Percentiles rank a stretch among this genome's conserved stretches.
These are phyloP conservation scores for Cryptosporidium canis DNA, from an alignment of 169 alveolate genomes.

Conservation along the genomic window DNA sequence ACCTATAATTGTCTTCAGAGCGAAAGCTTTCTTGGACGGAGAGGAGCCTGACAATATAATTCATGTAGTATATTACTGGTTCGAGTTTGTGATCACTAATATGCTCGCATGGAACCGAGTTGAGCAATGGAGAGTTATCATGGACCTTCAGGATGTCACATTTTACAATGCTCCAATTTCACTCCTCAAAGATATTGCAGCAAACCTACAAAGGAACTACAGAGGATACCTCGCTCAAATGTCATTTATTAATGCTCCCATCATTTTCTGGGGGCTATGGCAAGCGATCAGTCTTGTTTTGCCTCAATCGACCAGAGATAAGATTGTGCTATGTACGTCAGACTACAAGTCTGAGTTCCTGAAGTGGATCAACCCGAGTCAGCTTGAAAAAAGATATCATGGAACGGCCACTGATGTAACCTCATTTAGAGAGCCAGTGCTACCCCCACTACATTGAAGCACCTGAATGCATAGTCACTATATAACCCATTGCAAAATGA, in stretches of 20 bases:
- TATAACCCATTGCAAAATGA: constrained; percentile 44
- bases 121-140: constrained; percentile 81
- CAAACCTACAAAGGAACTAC: constrained; percentile 79
- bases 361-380: constrained; percentile 35
- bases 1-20: constrained; percentile 80
- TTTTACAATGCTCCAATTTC: constrained; percentile 75
- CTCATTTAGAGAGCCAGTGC: constrained; percentile 67
- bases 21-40: constrained; percentile 37
- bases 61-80: constrained; percentile 47
- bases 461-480: background rate
- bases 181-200: constrained; percentile 76
- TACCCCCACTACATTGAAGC: constrained; percentile 72
- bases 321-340: constrained; percentile 38
- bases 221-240: constrained; percentile 77
- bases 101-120: constrained; percentile 79
- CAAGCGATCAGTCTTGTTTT: constrained; percentile 78
- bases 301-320: constrained; percentile 74
- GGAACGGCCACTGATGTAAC: constrained; percentile 77
- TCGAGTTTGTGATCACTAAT: constrained; percentile 75
- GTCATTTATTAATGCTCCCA: constrained; percentile 77
- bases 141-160: constrained; percentile 78
- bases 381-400: constrained; percentile 74
- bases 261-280: constrained; percentile 79
- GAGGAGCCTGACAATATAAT: constrained; percentile 53
- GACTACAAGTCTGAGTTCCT: constrained; percentile 47